These are phyloP conservation scores for Tricholoma furcatifolium DNA, from an alignment of 768 basidiomycete species.

Conservation along the genomic window DNA sequence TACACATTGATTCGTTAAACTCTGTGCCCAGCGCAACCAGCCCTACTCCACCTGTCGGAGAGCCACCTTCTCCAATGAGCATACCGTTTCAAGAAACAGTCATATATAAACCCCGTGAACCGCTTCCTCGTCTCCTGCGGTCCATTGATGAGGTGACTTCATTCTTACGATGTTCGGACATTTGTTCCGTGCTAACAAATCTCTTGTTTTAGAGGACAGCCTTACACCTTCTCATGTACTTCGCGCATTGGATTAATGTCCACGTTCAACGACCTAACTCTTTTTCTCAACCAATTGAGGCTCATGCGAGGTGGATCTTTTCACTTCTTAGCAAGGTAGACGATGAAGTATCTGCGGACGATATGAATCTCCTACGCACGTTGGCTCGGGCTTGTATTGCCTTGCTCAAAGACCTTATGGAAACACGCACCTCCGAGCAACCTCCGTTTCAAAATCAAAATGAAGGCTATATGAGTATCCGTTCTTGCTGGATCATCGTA, in stretches of 20 bases:
- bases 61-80: conserved; percentile 3
- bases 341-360: conserved; percentile 68
- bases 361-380: conserved; percentile 72
- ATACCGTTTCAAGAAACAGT: not conserved
- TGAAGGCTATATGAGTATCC: conserved; percentile 30
- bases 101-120: conserved; percentile 46
- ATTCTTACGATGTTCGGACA: not conserved
- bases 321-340: conserved; percentile 69
- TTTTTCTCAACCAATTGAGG: conserved; percentile 41
- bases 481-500: conserved; percentile 76
- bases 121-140: conserved; percentile 54
- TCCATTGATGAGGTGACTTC: conserved; percentile 65
- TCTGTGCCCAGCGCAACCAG: conserved; percentile 40
- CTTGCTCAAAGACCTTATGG: conserved; percentile 39
- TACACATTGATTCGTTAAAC: conserved; percentile 32
- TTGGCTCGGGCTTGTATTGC: conserved; percentile 70
- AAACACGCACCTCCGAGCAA: conserved; percentile 16
- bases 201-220: conserved; percentile 55
- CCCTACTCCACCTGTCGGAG: conserved; percentile 23
- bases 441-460: not conserved
- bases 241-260: conserved; percentile 74
- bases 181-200: conserved; percentile 13
- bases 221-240: conserved; percentile 80
- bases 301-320: conserved; percentile 79
- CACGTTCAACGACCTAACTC: conserved; percentile 48